Conservation (phyloP, 805 yeast species). For the Zygosaccharomyces gambellarensis region DNA sequence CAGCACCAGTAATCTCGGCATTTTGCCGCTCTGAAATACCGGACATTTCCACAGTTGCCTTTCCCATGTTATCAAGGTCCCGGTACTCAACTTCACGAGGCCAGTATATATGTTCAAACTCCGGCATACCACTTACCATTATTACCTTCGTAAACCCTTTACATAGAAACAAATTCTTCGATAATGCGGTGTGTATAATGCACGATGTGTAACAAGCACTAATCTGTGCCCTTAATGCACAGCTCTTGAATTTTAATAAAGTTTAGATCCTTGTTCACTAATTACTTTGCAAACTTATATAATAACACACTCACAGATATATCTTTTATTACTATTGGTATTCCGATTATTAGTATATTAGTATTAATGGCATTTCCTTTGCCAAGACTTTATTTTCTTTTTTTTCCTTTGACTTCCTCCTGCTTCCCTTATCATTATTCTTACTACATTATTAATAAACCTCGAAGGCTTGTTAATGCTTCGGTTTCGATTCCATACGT, state of each 20-base stretch:
- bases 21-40: not conserved
- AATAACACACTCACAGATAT: not conserved
- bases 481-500: too few species aligned
- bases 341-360: not conserved
- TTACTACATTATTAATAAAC: too few species aligned
- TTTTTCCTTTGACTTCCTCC: not conserved
- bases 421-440: too few species aligned
- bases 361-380: not conserved
- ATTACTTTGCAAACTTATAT: too few species aligned
- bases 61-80: not conserved
- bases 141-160: not conserved
- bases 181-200: too few species aligned
- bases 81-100: not conserved
- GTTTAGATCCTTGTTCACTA: too few species aligned
- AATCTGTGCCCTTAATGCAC: too few species aligned
- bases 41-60: not conserved
- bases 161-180: too few species aligned
- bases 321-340: not conserved
- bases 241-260: too few species aligned
- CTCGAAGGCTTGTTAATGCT: too few species aligned
- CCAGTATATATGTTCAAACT: not conserved
- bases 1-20: too few species aligned
- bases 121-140: not conserved
- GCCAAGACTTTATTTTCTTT: not conserved
- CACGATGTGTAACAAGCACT: too few species aligned